Evolutionary conservation across 2,329 filamentous ascomycete genomes (phyloP).

Genomic region (Colletotrichum sp.): DNA sequence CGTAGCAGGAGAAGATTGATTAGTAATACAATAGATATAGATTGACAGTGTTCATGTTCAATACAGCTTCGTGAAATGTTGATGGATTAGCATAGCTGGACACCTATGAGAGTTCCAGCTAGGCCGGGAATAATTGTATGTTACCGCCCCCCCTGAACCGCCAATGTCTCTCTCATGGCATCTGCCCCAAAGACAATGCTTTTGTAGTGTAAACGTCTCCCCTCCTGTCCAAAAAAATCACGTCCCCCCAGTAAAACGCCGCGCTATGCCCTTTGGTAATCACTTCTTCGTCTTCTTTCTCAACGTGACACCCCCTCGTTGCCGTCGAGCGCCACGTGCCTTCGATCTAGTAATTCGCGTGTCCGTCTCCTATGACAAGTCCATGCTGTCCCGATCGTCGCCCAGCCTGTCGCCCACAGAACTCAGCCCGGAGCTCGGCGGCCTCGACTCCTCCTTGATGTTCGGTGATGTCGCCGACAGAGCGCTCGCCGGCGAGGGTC

Average conservation of each 20-base stretch:
- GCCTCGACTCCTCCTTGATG: slow-evolving; percentile 40
- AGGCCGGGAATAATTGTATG: background rate
- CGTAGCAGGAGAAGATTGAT: background rate
- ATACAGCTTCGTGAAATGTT: background rate
- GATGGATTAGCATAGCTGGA: background rate
- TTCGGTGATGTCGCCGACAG: slow-evolving; percentile 15
- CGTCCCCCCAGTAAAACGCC: slow-evolving; percentile 9
- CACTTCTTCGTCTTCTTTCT: background rate
- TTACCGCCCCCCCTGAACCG: background rate
- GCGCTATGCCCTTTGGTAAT: slow-evolving; percentile 20
- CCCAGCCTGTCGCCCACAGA: slow-evolving; percentile 57
- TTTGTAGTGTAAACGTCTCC: background rate
- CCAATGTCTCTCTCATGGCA: background rate
- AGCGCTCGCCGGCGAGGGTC: slow-evolving; percentile 24
- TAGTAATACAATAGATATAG: background rate
- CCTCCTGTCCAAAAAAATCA: background rate
- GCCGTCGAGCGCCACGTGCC: background rate
- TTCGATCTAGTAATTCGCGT: background rate
- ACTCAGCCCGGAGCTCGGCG: slow-evolving; percentile 61
- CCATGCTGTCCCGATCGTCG: slow-evolving; percentile 50
- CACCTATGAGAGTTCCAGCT: too few relatives aligned
- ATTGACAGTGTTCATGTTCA: background rate
- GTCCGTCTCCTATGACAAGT: slow-evolving; percentile 37
- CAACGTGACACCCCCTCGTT: background rate
- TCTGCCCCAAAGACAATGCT: background rate